phyloP scores from a whole-genome alignment of 495 filamentous ascomycete species.

The Podospora didyma region DNA sequence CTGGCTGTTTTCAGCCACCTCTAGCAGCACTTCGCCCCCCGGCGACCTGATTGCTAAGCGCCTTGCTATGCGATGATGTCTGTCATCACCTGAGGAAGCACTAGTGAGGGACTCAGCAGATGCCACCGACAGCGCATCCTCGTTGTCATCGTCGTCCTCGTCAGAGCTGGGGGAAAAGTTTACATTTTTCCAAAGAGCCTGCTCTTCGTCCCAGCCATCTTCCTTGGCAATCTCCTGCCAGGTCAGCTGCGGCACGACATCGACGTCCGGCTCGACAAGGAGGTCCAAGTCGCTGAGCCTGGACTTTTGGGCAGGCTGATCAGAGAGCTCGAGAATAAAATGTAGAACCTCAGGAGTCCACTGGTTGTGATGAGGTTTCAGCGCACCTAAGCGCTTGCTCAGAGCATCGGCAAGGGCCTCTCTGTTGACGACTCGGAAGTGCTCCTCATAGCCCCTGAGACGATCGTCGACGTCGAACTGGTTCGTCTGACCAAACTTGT shows the following conservation, averaged over 20 bases:
- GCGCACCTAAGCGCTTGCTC: slow-evolving; percentile 54
- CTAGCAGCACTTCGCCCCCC: slow-evolving; percentile 41
- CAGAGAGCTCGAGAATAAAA: slow-evolving; percentile 74
- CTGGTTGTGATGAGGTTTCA: slow-evolving; percentile 49
- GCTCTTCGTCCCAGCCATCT: slow-evolving; percentile 64
- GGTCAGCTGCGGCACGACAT: slow-evolving; percentile 46
- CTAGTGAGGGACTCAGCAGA: slow-evolving; percentile 24
- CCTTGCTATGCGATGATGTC: slow-evolving; percentile 32
- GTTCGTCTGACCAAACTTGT: slow-evolving; percentile 69
- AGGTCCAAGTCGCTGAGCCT: slow-evolving; percentile 57
- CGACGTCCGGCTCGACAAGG: slow-evolving; percentile 40
- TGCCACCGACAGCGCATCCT: slow-evolving; percentile 31
- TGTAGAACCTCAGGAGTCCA: slow-evolving; percentile 77
- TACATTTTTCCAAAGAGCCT: slow-evolving; percentile 73
- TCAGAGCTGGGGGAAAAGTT: slow-evolving; percentile 69
- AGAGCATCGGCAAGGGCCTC: slow-evolving; percentile 81
- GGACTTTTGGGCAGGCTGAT: slow-evolving; percentile 70
- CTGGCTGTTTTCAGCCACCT: slow-evolving; percentile 54
- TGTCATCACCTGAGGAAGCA: slow-evolving; percentile 37
- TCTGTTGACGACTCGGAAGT: slow-evolving; percentile 72
- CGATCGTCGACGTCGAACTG: slow-evolving; percentile 78
- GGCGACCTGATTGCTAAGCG: slow-evolving; percentile 27
- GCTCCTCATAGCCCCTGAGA: slow-evolving; percentile 80
- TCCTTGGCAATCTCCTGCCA: slow-evolving; percentile 75
- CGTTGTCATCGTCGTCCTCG: slow-evolving; percentile 49